Evolutionary conservation across 768 basidiomycete genomes (phyloP).

Genomic region (Lactarius tabidus): DNA sequence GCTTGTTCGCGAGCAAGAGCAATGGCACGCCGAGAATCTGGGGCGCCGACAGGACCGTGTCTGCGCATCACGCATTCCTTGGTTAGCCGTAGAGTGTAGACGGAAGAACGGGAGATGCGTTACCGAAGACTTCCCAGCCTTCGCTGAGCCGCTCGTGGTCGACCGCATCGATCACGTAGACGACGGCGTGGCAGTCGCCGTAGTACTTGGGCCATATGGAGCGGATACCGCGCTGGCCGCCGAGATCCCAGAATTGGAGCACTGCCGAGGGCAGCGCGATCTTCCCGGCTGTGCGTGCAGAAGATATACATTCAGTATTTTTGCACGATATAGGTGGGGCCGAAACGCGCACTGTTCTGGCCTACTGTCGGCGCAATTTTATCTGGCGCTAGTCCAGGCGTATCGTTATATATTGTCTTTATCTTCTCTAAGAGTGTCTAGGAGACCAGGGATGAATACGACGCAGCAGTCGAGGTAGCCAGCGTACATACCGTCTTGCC

Average conservation of each 20-base stretch:
- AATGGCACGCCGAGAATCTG: conserved; percentile 89
- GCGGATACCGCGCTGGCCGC: conserved; percentile 90
- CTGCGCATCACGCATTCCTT: conserved; percentile 40
- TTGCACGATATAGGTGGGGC: background rate
- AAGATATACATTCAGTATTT: background rate
- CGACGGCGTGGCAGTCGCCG: conserved; percentile 95
- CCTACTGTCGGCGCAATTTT: conserved; percentile 97
- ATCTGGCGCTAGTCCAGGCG: conserved; percentile 82
- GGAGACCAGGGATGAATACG: background rate
- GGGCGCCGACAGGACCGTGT: conserved; percentile 82
- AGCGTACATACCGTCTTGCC: conserved; percentile 71
- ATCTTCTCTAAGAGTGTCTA: conserved; percentile 90
- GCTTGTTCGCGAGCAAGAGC: conserved; percentile 93
- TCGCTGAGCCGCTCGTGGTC: conserved; percentile 87
- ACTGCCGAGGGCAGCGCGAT: conserved; percentile 91
- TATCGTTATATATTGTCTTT: conserved; percentile 86
- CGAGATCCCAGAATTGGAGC: conserved; percentile 95
- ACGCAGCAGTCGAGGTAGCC: background rate
- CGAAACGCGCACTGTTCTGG: conserved; percentile 76
- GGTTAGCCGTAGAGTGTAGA: conserved; percentile 22
- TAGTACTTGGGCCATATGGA: conserved; percentile 95
- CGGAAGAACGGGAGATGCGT: conserved; percentile 30
- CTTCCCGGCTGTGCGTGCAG: conserved; percentile 65
- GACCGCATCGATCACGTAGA: conserved; percentile 90
- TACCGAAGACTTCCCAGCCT: conserved; percentile 97